A percentile compares a stretch with the other conserved stretches of the same genome.
phyloP scores from a whole-genome alignment of 1,284 basidiomycete species.

The Leccinum glutinopallens region DNA sequence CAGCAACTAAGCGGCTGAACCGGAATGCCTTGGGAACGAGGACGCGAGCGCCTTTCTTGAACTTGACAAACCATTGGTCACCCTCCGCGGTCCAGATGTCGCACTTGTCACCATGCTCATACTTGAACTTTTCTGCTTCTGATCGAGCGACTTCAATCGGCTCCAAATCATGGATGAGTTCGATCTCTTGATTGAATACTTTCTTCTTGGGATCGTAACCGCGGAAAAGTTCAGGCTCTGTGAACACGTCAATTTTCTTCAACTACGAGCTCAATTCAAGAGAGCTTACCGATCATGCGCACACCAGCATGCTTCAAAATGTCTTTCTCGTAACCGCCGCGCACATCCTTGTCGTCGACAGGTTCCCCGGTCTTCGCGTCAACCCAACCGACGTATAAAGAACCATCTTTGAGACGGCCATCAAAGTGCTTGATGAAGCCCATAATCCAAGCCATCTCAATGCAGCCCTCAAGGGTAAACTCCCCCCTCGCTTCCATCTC shows the following conservation, averaged over 20 bases:
- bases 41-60: constrained; percentile 97
- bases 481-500: constrained; percentile 51
- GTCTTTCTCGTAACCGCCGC: constrained; percentile 92
- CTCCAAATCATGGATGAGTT: constrained; percentile 96
- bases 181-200: constrained; percentile 95
- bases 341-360: constrained; percentile 98
- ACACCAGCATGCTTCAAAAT: constrained; percentile 94
- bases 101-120: constrained; percentile 95
- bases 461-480: constrained; percentile 95
- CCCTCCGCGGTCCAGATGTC: constrained; percentile 91
- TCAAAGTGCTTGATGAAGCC: constrained; percentile 58
- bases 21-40: constrained; percentile 94
- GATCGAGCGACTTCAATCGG: constrained; percentile 90
- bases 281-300: constrained; percentile 81
- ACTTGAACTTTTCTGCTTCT: constrained; percentile 95
- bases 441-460: constrained; percentile 93
- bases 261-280: constrained; percentile 1
- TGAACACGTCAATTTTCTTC: constrained; percentile 13
- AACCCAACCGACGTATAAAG: constrained; percentile 96
- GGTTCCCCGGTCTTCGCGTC: constrained; percentile 93
- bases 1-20: constrained; percentile 93
- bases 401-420: constrained; percentile 83
- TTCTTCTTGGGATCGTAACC: constrained; percentile 98
- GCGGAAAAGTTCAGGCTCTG: constrained; percentile 96
- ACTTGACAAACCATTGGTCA: constrained; percentile 97